Conservation (phyloP, 805 yeast species). For the Saturnispora galanensis region DNA sequence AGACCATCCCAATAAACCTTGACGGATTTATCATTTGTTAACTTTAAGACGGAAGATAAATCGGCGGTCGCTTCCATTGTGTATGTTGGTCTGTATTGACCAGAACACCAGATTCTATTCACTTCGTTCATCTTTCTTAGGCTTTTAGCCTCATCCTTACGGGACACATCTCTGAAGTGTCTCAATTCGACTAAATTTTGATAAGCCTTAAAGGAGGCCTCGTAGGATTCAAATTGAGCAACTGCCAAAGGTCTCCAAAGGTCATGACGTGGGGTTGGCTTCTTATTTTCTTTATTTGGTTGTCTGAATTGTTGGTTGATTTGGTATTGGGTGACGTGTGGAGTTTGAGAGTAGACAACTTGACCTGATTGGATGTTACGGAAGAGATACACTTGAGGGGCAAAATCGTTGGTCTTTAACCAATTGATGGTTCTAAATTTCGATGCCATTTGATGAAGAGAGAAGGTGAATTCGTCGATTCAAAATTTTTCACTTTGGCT, state of each 20-base stretch:
- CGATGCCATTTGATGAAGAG: constrained; percentile 22
- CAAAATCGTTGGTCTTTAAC: constrained; percentile 51
- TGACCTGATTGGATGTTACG: constrained; percentile 85
- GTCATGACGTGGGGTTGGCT: constrained; percentile 73
- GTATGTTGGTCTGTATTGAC: constrained; percentile 83
- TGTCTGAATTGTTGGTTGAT: constrained; percentile 62
- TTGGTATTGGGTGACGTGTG: constrained; percentile 42
- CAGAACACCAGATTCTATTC: constrained; percentile 79
- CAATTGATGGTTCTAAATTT: constrained; percentile 47
- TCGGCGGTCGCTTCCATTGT: constrained; percentile 90
- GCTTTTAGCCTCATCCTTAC: constrained; percentile 47
- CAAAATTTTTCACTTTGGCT: not conserved
- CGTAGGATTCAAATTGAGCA: constrained; percentile 52
- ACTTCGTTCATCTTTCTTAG: constrained; percentile 64
- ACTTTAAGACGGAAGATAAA: constrained; percentile 54
- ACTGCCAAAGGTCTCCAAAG: constrained; percentile 89
- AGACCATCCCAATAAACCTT: constrained; percentile 72
- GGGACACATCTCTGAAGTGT: constrained; percentile 57
- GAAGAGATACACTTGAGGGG: constrained; percentile 77
- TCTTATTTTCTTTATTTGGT: constrained; percentile 85
- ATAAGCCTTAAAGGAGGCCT: constrained; percentile 62
- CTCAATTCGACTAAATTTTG: constrained; percentile 67
- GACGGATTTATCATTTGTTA: constrained; percentile 31
- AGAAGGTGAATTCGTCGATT: not conserved
- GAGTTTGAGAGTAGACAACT: constrained; percentile 79